Evolutionary conservation across 148 eudicot species (phyloP), one percentile per base, ranked within the genome.

Genomic region (Rhododendron ovatum): DNA sequence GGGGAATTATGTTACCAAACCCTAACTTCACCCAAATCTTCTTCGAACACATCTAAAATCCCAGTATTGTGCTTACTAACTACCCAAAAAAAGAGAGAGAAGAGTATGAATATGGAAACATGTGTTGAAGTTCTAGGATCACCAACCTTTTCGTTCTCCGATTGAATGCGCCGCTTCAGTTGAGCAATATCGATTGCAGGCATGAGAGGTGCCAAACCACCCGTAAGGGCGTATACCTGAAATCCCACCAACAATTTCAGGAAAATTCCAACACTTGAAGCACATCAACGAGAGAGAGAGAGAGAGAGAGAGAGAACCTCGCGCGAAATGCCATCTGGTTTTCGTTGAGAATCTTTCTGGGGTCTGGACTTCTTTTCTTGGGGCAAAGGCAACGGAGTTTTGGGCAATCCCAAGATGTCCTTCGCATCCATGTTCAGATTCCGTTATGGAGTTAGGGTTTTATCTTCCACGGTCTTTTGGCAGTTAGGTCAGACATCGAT

Each of bases 291-390:
- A 50, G 39, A 73, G 9, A 30, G 61, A 86, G 83, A 59, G 22
- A 37, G 78, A 41, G 43, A 41, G 82, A 55, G n/a, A 43, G 75
- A 43, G 30, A 1, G 30, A 48, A 94, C 98, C 94, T 95, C 96
- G 7, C 98, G 93, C 13, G 98, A 95, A 87, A 96, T 92, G 41
- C 98, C 98, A 92, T 96, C 98, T 5, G 98, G 98, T 87, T 96
- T 95, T 30, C 98, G 83, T 83, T 95, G 98, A 88, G 95, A 91
- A 81, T 95, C 96, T 90, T 94, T 95, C 2, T 90, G 98, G 74
- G 96, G 93, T 67, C 91, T 92, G 3, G 98, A 87, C 81, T 94
- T 96, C 94, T 96, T 94, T 88, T 94, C 98, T 39, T 86, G 92
- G 26, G 93, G 61, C 13, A 87, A 63, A 80, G 89, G 83, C 83